These are phyloP conservation scores for Zygosaccharomyces bisporus DNA, from an alignment of 805 yeast genomes.

Conservation along the genomic window DNA sequence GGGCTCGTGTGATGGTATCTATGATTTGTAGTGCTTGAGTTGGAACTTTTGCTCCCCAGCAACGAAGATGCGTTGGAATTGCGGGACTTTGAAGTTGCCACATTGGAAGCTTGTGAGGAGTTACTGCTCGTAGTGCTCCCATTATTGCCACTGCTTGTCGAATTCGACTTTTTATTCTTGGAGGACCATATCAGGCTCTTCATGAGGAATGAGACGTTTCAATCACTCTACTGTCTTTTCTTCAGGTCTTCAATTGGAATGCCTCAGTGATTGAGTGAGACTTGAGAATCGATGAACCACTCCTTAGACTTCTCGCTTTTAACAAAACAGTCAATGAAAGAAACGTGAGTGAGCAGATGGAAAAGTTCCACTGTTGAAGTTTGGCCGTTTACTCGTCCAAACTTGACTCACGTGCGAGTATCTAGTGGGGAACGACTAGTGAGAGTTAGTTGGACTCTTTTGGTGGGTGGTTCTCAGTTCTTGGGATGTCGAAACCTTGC, in stretches of 20 bases:
- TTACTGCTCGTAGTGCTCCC: background rate
- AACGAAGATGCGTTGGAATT: constrained; percentile 1
- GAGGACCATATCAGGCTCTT: constrained; percentile 28
- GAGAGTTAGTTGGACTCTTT: background rate
- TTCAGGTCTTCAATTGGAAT: background rate
- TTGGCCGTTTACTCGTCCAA: background rate
- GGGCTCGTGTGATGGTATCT: constrained; percentile 6
- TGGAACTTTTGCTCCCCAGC: constrained; percentile 1
- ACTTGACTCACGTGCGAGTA: background rate
- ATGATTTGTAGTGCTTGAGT: background rate
- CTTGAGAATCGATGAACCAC: background rate
- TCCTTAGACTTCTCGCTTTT: background rate
- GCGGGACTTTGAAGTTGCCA: constrained; percentile 2
- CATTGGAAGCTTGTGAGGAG: background rate
- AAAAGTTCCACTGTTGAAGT: background rate
- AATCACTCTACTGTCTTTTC: background rate
- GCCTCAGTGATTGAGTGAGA: background rate
- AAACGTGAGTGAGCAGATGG: background rate
- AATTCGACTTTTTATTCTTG: constrained; percentile 18
- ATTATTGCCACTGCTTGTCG: constrained; percentile 6
- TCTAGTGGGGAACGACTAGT: background rate
- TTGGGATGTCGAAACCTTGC: background rate
- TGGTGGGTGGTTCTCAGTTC: background rate
- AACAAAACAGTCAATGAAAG: background rate
- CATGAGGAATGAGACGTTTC: constrained; percentile 11